phyloP scores from a whole-genome alignment of 2,329 filamentous ascomycete species.

The Ophiostoma tasmaniense region DNA sequence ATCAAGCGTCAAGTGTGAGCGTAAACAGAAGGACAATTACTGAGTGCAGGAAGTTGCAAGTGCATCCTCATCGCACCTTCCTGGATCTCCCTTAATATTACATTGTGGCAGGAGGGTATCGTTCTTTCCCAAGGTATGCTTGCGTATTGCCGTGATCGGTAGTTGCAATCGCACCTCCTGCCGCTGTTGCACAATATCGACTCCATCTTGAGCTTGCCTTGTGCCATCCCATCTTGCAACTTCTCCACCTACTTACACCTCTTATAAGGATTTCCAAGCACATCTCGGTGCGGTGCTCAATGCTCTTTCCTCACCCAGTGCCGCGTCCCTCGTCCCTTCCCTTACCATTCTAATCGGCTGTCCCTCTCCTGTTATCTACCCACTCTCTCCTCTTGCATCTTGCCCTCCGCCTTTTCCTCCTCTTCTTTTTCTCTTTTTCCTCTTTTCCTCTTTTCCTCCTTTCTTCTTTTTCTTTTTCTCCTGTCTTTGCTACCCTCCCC shows the following conservation, averaged over 20 bases:
- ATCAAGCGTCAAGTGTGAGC: neutral
- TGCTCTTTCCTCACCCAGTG: neutral
- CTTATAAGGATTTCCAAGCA: neutral
- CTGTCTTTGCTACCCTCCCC: conserved; percentile 12
- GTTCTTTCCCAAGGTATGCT: neutral
- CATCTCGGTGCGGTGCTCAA: no score
- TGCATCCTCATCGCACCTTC: neutral
- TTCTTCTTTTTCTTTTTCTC: conserved; percentile 8
- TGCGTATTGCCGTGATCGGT: no score
- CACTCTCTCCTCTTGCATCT: conserved; percentile 12
- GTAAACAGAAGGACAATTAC: no score
- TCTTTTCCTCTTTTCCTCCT: conserved; percentile 4
- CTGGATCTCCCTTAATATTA: neutral
- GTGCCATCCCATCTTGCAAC: neutral
- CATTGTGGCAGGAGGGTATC: neutral
- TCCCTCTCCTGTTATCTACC: conserved; percentile 9
- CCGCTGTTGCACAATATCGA: neutral
- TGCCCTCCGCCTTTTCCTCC: conserved; percentile 6
- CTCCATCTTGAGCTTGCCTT: neutral
- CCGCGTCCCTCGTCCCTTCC: neutral
- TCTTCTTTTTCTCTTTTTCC: conserved; percentile 4
- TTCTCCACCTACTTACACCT: neutral
- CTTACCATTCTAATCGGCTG: neutral
- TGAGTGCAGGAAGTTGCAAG: neutral
- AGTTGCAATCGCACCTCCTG: neutral